Conservation (phyloP, 345 rosid genomes). For the Gossypium longicalyx region DNA sequence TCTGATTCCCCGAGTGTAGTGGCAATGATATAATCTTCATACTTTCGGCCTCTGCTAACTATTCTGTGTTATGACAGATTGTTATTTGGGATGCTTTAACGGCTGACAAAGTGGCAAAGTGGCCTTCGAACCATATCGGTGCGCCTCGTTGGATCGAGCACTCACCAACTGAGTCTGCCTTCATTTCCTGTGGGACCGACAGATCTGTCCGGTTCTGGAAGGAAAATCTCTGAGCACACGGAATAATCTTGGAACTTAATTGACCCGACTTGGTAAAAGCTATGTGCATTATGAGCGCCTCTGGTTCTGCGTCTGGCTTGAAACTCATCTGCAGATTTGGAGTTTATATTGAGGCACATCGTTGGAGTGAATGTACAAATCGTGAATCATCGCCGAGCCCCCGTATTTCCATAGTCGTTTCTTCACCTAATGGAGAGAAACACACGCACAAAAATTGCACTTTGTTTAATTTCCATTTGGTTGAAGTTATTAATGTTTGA, state of each 20-base stretch:
- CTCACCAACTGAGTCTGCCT: conserved; percentile 67
- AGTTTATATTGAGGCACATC: background rate
- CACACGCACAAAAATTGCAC: background rate
- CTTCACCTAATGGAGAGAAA: background rate
- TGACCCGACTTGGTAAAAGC: background rate
- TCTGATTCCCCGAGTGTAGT: background rate
- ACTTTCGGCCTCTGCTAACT: background rate
- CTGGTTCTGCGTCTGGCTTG: background rate
- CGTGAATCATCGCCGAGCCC: background rate
- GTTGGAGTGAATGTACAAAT: background rate
- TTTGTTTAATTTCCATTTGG: background rate
- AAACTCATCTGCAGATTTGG: background rate
- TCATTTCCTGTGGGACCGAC: conserved; percentile 57
- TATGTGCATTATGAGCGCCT: background rate
- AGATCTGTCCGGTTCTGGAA: conserved; percentile 61
- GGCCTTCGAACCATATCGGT: conserved; percentile 70
- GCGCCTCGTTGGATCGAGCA: conserved; percentile 83
- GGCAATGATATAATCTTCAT: background rate
- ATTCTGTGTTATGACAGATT: conserved; percentile 35
- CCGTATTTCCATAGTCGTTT: background rate
- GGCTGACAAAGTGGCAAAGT: conserved; percentile 64
- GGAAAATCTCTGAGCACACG: conserved; percentile 27
- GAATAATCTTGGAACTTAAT: background rate
- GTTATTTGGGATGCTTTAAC: conserved; percentile 80
- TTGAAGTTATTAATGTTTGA: background rate